Percentiles rank a stretch among this genome's conserved stretches.
These are phyloP conservation scores for Magnusiomyces tetraspermus DNA, from an alignment of 1,139 yeast species.

Conservation along the genomic window DNA sequence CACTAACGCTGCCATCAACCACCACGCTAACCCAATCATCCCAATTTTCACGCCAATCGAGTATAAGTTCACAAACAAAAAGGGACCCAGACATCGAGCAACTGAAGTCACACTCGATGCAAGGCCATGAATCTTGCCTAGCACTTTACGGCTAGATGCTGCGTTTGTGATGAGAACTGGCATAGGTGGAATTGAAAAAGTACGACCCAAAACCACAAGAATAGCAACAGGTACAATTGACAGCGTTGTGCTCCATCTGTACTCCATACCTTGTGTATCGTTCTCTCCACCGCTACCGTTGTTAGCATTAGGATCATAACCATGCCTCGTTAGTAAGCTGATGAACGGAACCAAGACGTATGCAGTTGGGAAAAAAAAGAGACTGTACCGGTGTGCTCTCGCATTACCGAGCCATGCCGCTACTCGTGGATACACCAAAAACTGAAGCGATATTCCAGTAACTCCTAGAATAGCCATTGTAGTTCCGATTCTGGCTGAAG, in stretches of 20 bases:
- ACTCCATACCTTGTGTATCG: neutral
- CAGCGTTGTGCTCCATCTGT: slow-evolving; percentile 1
- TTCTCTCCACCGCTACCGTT: slow-evolving; percentile 4
- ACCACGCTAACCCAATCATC: slow-evolving; percentile 47
- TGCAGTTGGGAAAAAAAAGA: slow-evolving; percentile 40
- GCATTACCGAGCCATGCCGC: slow-evolving; percentile 44
- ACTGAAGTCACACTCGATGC: slow-evolving; percentile 37
- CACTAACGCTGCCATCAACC: slow-evolving; percentile 33
- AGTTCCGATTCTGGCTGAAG: slow-evolving; percentile 43
- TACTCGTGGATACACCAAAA: slow-evolving; percentile 45
- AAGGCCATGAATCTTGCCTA: slow-evolving; percentile 29
- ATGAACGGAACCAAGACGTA: slow-evolving; percentile 44
- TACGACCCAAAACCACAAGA: slow-evolving; percentile 22
- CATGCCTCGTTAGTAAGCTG: neutral
- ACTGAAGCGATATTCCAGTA: slow-evolving; percentile 43
- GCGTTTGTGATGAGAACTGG: slow-evolving; percentile 28
- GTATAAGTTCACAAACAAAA: slow-evolving; percentile 44
- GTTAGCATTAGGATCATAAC: neutral
- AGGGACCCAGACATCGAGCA: slow-evolving; percentile 50
- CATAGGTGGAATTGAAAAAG: slow-evolving; percentile 30
- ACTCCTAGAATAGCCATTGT: slow-evolving; percentile 48
- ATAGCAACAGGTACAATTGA: slow-evolving; percentile 11
- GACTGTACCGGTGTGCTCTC: slow-evolving; percentile 38
- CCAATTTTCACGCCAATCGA: slow-evolving; percentile 38
- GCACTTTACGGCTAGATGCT: slow-evolving; percentile 18